Evolutionary conservation across 768 basidiomycete species (phyloP), one percentile per base, ranked within the genome.

Genomic region (Paxillus ammoniavirescens): DNA sequence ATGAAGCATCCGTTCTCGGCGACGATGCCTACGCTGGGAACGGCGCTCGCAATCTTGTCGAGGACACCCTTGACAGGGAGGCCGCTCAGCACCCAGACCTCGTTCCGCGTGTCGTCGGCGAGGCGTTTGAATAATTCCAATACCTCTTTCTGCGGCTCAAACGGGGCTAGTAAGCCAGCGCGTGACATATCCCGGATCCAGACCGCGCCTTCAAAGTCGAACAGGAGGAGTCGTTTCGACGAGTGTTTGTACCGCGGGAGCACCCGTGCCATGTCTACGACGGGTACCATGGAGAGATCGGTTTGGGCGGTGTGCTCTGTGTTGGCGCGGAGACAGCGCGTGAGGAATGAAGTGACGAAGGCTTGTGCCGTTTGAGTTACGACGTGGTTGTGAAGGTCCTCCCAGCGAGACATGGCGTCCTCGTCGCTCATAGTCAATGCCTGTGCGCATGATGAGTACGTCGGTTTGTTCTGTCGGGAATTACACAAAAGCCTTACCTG

Each of bases 1-100:
- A 93, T 80, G 65, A 84, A 93, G 66, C 92, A 93, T 2, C 92
- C 92, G 55, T 94, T 92, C 74, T 94, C 93, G 0, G 91, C 90
- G 78, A 92, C 84, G 54, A 93, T 82, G 15, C 92, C 92, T 49
- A 93, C 73, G 37, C 77, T 77, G 1, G 89, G 87, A 10, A 85
- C 75, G 56, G 73, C 71, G 53, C 78, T 76, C 12, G 80, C 82
- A 26, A 93, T 72, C 48, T 76, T 75, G 60, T 89, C 87, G 52
- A 94, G 65, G 26, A 82, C 78, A 12, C 80, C 83, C 53, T 76
- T 78, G 26, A 86, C 75, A 10, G 82, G 79, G 46, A 93, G 65
- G 7, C 91, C 91, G 63, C 90, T 91, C 56, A 93, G 71, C 54
- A 92, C 57, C 89, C 90, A 93, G 33, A 93, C 86, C 61, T 89